A percentile compares a stretch with the other conserved stretches of the same genome.
These are phyloP conservation scores for Tolypocladium sp. DNA, from an alignment of 2,329 filamentous ascomycete genomes.

Conservation along the genomic window DNA sequence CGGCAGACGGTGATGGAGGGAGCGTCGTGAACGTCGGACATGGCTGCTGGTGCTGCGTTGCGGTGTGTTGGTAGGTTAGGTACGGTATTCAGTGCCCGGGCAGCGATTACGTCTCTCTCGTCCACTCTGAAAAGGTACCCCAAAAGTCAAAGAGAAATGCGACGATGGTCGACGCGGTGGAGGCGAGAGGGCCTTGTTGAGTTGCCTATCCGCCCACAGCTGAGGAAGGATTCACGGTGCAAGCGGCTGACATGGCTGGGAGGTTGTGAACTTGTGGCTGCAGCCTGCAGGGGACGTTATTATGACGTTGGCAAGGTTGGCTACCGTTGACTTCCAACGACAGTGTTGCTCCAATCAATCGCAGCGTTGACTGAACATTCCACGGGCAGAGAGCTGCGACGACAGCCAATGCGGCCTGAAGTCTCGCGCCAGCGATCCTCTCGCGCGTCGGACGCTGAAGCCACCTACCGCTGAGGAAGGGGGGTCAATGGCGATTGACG, in stretches of 20 bases:
- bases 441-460: too few relatives aligned
- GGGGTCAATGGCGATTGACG: not conserved
- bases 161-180: not conserved
- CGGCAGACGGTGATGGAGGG: conserved; percentile 31
- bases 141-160: not conserved
- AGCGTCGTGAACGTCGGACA: not conserved
- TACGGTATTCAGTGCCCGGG: not conserved
- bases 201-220: not conserved
- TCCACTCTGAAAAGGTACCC: not conserved
- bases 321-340: too few relatives aligned
- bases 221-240: not conserved
- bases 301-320: not conserved
- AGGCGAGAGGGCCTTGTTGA: not conserved
- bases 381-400: not conserved
- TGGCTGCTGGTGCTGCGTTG: not conserved
- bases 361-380: not conserved
- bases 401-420: too few relatives aligned
- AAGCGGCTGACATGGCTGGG: not conserved
- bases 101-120: not conserved
- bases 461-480: too few relatives aligned
- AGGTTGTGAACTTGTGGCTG: not conserved
- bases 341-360: not conserved
- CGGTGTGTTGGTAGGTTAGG: not conserved
- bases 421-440: too few relatives aligned
- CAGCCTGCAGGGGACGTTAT: not conserved